Percentiles rank a stretch among this genome's conserved stretches.
Conservation (phyloP, 176 grass and related monocot species). For the Avena sativa region DNA sequence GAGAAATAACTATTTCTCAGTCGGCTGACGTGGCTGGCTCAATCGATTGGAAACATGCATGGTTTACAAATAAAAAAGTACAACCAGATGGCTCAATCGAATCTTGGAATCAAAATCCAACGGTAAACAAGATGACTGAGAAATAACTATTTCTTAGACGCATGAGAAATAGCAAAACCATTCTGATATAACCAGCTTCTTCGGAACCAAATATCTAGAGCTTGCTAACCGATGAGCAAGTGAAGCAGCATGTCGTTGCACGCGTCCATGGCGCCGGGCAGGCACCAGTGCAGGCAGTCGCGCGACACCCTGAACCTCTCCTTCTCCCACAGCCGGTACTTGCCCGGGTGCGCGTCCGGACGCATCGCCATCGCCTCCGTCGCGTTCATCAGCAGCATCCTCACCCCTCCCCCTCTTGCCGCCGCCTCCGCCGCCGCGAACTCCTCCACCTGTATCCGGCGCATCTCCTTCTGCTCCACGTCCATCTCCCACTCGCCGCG, state of each 20-base stretch:
- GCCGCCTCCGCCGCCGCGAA: slow-evolving; percentile 33
- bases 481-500: slow-evolving; percentile 50
- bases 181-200: too few relatives aligned
- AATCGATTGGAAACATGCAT: too few relatives aligned
- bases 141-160: too few relatives aligned
- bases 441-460: slow-evolving; percentile 54
- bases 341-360: slow-evolving; percentile 64
- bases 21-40: too few relatives aligned
- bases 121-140: too few relatives aligned
- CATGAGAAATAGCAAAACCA: too few relatives aligned
- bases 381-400: slow-evolving; percentile 42
- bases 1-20: too few relatives aligned
- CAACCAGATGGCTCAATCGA: too few relatives aligned
- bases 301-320: slow-evolving; percentile 39
- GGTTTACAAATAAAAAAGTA: too few relatives aligned
- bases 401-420: not conserved
- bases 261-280: slow-evolving; percentile 60
- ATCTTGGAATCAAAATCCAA: too few relatives aligned
- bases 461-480: slow-evolving; percentile 51
- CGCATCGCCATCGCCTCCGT: slow-evolving; percentile 48
- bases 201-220: too few relatives aligned
- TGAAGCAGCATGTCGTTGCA: slow-evolving; percentile 69
- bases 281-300: slow-evolving; percentile 71
- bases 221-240: slow-evolving; percentile 32
- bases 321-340: slow-evolving; percentile 39